Evolutionary conservation across 2,329 filamentous ascomycete species (phyloP), one percentile per base, ranked within the genome.

Genomic region (Cordyceps farinosa): DNA sequence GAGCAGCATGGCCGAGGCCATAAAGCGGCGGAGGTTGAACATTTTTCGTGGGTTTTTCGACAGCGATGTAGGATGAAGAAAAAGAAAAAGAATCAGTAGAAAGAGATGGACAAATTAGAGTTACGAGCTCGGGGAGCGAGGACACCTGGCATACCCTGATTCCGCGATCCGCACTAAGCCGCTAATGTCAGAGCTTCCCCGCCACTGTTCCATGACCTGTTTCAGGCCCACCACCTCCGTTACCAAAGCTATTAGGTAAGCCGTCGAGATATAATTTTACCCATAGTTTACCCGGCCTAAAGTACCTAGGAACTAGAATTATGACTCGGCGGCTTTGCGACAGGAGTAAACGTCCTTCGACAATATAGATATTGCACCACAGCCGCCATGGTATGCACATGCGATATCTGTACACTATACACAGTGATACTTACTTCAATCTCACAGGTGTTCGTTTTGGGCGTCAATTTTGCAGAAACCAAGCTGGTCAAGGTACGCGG

Each of bases 381-480:
- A 32, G 52, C 40, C 64, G 62, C 60, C 32, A 67, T 68, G 66
- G 66, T 68, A 64, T 17, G 56, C 11, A 53, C 11, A 5, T 22
- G 4, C 5, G 11, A 7, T 22, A 47, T 47, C 13, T 6, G 9
- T 8, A 27, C n/a, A 1, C 22, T 13, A 42, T 7, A 3, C 2
- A 8, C 15, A 38, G 11, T 11, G 7, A 32, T 45, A 27, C 42
- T 55, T 17, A 51, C 27, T 22, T 13, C 44, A 29, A 36, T 2
- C 48, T 3, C 17, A 42, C 27, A 92, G 91, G 90, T 93, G 72
- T 91, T 95, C 81, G 88, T 98, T 72, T 83, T 94, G 73, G 91
- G 91, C 71, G 82, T 91, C 80, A 93, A 90, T 80, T 97, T 98
- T 81, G 80, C 86, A 70, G 93, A 97, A 79, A 79, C 82, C 71